Evolutionary conservation across 768 basidiomycete species (phyloP).

Genomic region (Crucibulum laeve): DNA sequence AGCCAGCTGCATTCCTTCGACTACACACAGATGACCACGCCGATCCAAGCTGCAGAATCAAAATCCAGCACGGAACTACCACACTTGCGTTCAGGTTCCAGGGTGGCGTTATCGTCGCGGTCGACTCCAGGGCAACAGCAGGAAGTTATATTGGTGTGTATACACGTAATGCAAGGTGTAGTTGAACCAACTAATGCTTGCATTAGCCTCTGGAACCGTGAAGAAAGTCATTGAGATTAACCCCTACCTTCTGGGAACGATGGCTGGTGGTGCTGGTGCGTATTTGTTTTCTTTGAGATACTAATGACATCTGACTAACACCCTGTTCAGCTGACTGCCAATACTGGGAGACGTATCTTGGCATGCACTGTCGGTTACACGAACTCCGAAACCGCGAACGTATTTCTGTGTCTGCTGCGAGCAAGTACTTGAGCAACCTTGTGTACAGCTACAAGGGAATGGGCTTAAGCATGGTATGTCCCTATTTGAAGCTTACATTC

Average conservation of each 20-base stretch:
- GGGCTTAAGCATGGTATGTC: conserved; percentile 95
- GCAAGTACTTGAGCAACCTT: conserved; percentile 95
- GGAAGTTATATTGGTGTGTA: conserved; percentile 93
- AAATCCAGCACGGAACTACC: conserved; percentile 98
- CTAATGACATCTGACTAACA: background rate
- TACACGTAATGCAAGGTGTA: background rate
- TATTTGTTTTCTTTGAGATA: conserved; percentile 9
- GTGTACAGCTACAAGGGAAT: conserved; percentile 99
- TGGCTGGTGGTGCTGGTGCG: conserved; percentile 97
- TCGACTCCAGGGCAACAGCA: conserved; percentile 97
- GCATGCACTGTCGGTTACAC: conserved; percentile 94
- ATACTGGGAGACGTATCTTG: conserved; percentile 99
- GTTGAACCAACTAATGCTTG: conserved; percentile 4
- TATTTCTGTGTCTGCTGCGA: conserved; percentile 98
- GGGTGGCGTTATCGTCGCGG: conserved; percentile 98
- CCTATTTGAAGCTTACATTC: background rate
- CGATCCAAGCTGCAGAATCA: conserved; percentile 92
- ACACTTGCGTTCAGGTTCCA: conserved; percentile 95
- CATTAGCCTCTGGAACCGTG: conserved; percentile 87
- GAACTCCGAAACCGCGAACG: conserved; percentile 95
- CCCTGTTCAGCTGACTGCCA: conserved; percentile 77
- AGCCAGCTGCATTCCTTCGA: conserved; percentile 90
- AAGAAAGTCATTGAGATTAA: conserved; percentile 99
- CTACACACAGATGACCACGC: conserved; percentile 95
- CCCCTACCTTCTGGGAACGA: conserved; percentile 96